A percentile compares a stretch with the other conserved stretches of the same genome.
Conservation (phyloP, 1,139 yeast species). For the Yamadazyma friedrichii region DNA sequence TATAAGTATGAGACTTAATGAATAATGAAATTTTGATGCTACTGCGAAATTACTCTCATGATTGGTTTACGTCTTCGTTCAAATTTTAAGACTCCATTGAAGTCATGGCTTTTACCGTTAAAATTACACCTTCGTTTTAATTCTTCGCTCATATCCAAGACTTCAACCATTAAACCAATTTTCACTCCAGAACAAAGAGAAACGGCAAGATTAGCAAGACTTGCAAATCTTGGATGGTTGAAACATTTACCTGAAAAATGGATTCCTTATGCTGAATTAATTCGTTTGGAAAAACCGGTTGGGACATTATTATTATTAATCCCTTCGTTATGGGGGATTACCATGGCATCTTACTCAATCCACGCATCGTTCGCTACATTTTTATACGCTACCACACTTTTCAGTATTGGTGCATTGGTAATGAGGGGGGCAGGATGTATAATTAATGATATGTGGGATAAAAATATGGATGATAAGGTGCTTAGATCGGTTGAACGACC, state of each 20-base stretch:
- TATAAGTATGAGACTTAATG: too few relatives aligned
- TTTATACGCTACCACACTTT: conserved; percentile 51
- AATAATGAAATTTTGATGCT: background rate
- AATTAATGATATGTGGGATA: conserved; percentile 84
- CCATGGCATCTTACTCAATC: conserved; percentile 79
- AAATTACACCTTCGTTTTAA: too few relatives aligned
- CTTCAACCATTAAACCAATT: background rate
- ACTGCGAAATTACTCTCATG: background rate
- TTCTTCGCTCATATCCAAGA: too few relatives aligned
- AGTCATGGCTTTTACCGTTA: too few relatives aligned
- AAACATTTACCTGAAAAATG: conserved; percentile 63
- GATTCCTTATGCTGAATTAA: conserved; percentile 89
- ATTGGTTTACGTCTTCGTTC: conserved; percentile 1
- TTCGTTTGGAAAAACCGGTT: conserved; percentile 91
- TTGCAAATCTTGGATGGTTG: conserved; percentile 60
- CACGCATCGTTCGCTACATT: conserved; percentile 68
- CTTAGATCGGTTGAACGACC: conserved; percentile 89
- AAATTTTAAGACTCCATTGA: background rate
- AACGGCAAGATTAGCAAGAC: conserved; percentile 55
- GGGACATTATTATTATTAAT: conserved; percentile 82
- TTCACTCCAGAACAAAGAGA: conserved; percentile 57
- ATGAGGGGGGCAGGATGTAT: conserved; percentile 99
- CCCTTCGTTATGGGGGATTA: conserved; percentile 80
- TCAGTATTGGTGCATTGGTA: conserved; percentile 78
- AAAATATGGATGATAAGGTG: conserved; percentile 80